phyloP scores from a whole-genome alignment of 306 rosid species.

The Psophocarpus tetragonolobus region DNA sequence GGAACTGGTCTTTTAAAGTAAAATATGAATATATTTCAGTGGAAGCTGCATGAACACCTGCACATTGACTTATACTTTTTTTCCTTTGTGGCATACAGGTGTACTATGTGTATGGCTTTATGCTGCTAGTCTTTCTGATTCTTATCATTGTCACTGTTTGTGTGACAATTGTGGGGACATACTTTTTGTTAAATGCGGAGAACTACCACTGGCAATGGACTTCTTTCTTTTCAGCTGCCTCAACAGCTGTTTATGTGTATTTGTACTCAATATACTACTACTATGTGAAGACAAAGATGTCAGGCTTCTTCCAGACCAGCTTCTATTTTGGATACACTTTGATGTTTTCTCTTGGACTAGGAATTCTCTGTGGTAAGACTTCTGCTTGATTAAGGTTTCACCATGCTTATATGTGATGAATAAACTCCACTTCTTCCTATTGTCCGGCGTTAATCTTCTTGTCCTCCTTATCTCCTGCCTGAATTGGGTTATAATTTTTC shows the following conservation, averaged over 20 bases:
- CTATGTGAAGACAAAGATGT: slow-evolving; percentile 97
- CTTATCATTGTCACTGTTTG: slow-evolving; percentile 91
- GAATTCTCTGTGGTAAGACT: slow-evolving; percentile 93
- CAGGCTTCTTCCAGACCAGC: slow-evolving; percentile 99
- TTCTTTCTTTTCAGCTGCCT: slow-evolving; percentile 99
- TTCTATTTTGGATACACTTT: slow-evolving; percentile 97
- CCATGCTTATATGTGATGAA: slow-evolving; percentile 9
- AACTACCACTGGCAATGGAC: slow-evolving; percentile 99
- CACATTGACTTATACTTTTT: slow-evolving; percentile 31
- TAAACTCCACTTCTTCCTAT: not conserved
- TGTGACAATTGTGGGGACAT: slow-evolving; percentile 98
- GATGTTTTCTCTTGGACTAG: slow-evolving; percentile 98
- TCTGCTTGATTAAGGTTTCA: slow-evolving; percentile 5
- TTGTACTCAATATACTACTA: slow-evolving; percentile 91
- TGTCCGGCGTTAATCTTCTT: not conserved
- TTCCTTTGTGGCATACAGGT: slow-evolving; percentile 67
- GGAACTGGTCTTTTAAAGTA: slow-evolving; percentile 23
- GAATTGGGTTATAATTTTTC: slow-evolving; percentile 5
- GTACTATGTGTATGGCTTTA: slow-evolving; percentile 96
- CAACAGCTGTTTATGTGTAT: slow-evolving; percentile 94
- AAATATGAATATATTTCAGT: slow-evolving; percentile 10
- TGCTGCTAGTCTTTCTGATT: slow-evolving; percentile 95
- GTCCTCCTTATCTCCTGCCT: slow-evolving; percentile 6
- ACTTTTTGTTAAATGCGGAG: slow-evolving; percentile 95
- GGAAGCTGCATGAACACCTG: not conserved